Evolutionary conservation across 345 rosid genomes (phyloP), one percentile per base, ranked within the genome.

Genomic region (Noccaea caerulescens): DNA sequence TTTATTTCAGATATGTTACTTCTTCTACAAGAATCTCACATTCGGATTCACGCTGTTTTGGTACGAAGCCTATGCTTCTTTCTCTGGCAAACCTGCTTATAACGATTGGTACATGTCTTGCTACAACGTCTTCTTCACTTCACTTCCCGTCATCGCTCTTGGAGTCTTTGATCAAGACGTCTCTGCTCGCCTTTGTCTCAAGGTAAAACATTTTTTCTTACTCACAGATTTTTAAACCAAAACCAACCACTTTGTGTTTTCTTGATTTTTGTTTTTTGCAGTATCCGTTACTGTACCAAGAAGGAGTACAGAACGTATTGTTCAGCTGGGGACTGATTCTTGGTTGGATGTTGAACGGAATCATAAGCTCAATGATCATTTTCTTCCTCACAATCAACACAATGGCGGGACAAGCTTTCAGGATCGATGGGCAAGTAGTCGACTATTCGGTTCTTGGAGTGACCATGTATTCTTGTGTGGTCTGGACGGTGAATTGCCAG

Each of bases 121-220:
- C 79, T 93, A 89, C 65, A 93, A 93, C 13, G 98, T 91, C 64
- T 91, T 93, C 88, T 93, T 93, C 86, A 93, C 98, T 42, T 91
- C 98, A 3, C 92, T 91, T 65, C 98, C 98, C 1, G 98, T 87
- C n/a, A 86, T 91, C 7, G 96, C 98, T 6, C 91, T 93, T 7
- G 97, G 98, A 57, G 92, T 90, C 77, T 87, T 93, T 0, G 98
- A 93, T 77, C 97, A 91, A 76, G 98, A 93, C n/a, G 91, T 93
- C 72, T 89, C 97, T 53, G 90, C 96, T 36, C 77, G 86, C 36
- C 89, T 93, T 55, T 93, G 97, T 83, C 90, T 89, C 60, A 69
- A 91, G 97, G 98, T 93, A 42, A 10, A 30, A 10, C 2, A 14
- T 39, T 9, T 16, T 13, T 6, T 8, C 6, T 12, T 0, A 27